phyloP scores from a whole-genome alignment of 495 filamentous ascomycete species.

The Cenococcum geophilum region DNA sequence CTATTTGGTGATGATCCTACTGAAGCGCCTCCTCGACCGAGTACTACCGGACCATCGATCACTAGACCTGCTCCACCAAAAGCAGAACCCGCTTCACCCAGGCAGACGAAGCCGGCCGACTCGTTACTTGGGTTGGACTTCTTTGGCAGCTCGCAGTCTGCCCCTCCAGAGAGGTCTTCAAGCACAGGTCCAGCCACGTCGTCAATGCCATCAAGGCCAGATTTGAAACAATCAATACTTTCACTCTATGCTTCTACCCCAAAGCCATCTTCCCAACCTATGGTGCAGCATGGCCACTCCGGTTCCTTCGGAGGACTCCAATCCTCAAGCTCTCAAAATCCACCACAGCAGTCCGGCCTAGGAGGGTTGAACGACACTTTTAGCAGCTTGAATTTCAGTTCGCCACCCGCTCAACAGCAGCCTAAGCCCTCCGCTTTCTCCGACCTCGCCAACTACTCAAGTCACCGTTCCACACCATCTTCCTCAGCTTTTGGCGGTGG shows the following conservation, averaged over 20 bases:
- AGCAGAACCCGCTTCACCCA: constrained; percentile 55
- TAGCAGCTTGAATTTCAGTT: constrained; percentile 68
- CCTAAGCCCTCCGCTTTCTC: constrained; percentile 69
- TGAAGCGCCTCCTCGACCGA: constrained; percentile 58
- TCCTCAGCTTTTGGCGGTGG: constrained; percentile 53
- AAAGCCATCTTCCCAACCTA: constrained; percentile 50
- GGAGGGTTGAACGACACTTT: constrained; percentile 85
- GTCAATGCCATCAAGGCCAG: constrained; percentile 69
- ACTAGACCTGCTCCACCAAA: constrained; percentile 57
- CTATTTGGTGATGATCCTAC: constrained; percentile 55
- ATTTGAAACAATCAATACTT: constrained; percentile 93
- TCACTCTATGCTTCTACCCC: constrained; percentile 79
- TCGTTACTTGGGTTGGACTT: constrained; percentile 92
- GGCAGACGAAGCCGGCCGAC: constrained; percentile 65
- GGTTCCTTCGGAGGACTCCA: constrained; percentile 63
- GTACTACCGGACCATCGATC: constrained; percentile 56
- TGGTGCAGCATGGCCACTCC: constrained; percentile 54
- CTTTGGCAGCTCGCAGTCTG: constrained; percentile 62
- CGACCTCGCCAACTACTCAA: constrained; percentile 57
- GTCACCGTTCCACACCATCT: constrained; percentile 39
- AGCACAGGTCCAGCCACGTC: constrained; percentile 55
- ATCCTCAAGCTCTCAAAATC: constrained; percentile 46
- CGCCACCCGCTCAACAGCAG: constrained; percentile 49
- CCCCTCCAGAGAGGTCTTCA: constrained; percentile 60
- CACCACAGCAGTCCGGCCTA: constrained; percentile 49